These are phyloP conservation scores for Lomentospora prolificans DNA, from an alignment of 2,329 filamentous ascomycete species.

Conservation along the genomic window DNA sequence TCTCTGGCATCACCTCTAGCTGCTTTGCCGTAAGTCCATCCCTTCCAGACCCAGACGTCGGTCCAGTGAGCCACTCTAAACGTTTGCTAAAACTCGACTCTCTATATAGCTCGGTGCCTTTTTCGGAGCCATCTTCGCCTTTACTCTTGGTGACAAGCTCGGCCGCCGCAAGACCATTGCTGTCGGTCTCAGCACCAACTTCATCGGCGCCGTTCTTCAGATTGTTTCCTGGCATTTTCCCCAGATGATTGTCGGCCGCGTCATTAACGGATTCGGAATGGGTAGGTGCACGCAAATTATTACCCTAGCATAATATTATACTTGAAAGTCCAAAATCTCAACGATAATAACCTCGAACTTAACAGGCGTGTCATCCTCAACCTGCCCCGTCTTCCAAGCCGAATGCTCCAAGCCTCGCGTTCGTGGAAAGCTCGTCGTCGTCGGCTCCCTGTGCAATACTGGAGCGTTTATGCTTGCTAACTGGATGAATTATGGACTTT, in stretches of 20 bases:
- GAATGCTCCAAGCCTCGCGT: slow-evolving; percentile 23
- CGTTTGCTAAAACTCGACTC: too few species aligned
- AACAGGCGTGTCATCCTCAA: slow-evolving; percentile 20
- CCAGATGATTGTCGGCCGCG: slow-evolving; percentile 30
- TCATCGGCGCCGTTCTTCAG: slow-evolving; percentile 24
- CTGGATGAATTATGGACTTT: slow-evolving; percentile 36
- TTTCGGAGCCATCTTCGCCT: slow-evolving; percentile 20
- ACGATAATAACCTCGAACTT: neutral
- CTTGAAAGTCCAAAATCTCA: neutral
- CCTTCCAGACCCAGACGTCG: too few species aligned
- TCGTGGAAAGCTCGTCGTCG: slow-evolving; percentile 35
- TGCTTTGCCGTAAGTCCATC: slow-evolving; percentile 31
- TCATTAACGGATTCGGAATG: slow-evolving; percentile 31
- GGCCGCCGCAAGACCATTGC: slow-evolving; percentile 22
- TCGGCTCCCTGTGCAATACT: slow-evolving; percentile 29
- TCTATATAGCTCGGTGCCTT: slow-evolving; percentile 21
- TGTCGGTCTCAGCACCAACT: slow-evolving; percentile 21
- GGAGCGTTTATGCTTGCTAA: slow-evolving; percentile 35
- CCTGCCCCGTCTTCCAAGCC: slow-evolving; percentile 23
- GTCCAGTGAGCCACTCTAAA: too few species aligned
- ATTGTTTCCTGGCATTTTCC: slow-evolving; percentile 24
- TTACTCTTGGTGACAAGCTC: slow-evolving; percentile 22
- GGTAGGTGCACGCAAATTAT: slow-evolving; percentile 11
- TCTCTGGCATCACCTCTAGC: slow-evolving; percentile 33
- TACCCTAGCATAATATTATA: neutral